phyloP scores from a whole-genome alignment of 1,284 basidiomycete genomes.

The Cutaneotrichosporon spelunceum region DNA sequence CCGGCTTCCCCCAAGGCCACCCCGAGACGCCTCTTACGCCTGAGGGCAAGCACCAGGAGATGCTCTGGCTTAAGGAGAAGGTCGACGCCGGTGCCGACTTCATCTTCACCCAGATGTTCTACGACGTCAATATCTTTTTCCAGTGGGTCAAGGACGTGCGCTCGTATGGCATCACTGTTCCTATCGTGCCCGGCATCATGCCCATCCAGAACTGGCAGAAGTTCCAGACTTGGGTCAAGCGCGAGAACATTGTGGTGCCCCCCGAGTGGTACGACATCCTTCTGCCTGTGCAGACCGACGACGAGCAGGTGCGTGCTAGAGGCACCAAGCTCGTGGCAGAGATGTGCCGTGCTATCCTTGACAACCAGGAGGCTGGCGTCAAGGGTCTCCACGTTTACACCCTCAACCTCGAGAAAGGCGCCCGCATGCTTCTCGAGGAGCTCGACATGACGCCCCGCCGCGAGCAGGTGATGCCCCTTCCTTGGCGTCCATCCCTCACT shows the following conservation, averaged over 20 bases:
- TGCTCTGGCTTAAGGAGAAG: slow-evolving; percentile 82
- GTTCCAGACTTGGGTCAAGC: slow-evolving; percentile 83
- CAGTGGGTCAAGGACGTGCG: slow-evolving; percentile 80
- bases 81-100: slow-evolving; percentile 94
- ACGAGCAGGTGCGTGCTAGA: slow-evolving; percentile 82
- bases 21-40: slow-evolving; percentile 60
- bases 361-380: slow-evolving; percentile 70
- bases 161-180: slow-evolving; percentile 81
- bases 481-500: slow-evolving; percentile 91
- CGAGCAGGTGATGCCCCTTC: slow-evolving; percentile 82
- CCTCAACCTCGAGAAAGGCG: slow-evolving; percentile 95
- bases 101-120: slow-evolving; percentile 96
- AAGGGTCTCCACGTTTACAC: slow-evolving; percentile 94
- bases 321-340: slow-evolving; percentile 84
- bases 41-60: slow-evolving; percentile 60
- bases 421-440: slow-evolving; percentile 85
- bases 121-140: slow-evolving; percentile 83
- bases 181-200: slow-evolving; percentile 88
- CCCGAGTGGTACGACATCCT: slow-evolving; percentile 73
- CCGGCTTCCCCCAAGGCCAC: slow-evolving; percentile 77
- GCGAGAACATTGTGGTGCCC: slow-evolving; percentile 83
- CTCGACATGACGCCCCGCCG: slow-evolving; percentile 77
- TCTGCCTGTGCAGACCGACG: slow-evolving; percentile 85
- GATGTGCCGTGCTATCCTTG: slow-evolving; percentile 76
- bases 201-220: slow-evolving; percentile 98